A percentile compares a stretch with the other conserved stretches of the same genome.
Conservation (phyloP, 73 alveolate species). For the Halteria grandinella region DNA sequence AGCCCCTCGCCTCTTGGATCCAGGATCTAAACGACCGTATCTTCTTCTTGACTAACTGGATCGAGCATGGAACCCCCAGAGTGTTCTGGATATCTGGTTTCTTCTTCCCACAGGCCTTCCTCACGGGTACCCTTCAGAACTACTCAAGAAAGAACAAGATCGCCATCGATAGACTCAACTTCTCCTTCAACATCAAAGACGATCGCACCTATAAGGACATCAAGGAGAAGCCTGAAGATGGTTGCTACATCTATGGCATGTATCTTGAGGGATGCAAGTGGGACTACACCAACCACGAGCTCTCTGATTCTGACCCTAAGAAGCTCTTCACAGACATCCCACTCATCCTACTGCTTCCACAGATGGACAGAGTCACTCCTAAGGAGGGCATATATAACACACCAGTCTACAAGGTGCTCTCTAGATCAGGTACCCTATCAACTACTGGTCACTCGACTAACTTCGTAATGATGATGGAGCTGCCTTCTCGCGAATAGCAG, state of each 20-base stretch:
- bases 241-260: conserved; percentile 97
- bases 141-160: conserved; percentile 93
- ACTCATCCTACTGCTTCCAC: conserved; percentile 91
- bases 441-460: conserved; percentile 98
- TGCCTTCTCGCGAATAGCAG: conserved; percentile 93
- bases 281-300: conserved; percentile 90
- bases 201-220: conserved; percentile 82
- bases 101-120: conserved; percentile 97
- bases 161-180: conserved; percentile 90
- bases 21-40: conserved; percentile 93
- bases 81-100: conserved; percentile 96
- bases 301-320: conserved; percentile 94
- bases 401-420: conserved; percentile 98
- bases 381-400: conserved; percentile 92
- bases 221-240: conserved; percentile 95
- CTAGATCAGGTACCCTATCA: conserved; percentile 97
- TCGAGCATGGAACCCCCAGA: conserved; percentile 89
- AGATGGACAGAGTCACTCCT: conserved; percentile 80
- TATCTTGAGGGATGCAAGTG: conserved; percentile 99
- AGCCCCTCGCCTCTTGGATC: conserved; percentile 98
- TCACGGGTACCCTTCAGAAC: conserved; percentile 94
- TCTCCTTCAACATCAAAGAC: conserved; percentile 87
- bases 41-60: conserved; percentile 92
- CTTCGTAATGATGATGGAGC: conserved; percentile 97
- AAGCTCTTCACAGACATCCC: conserved; percentile 96